Percentiles rank a stretch among this genome's conserved stretches.
Conservation (phyloP, 495 filamentous ascomycete genomes). For the Hypoxylon rickii region DNA sequence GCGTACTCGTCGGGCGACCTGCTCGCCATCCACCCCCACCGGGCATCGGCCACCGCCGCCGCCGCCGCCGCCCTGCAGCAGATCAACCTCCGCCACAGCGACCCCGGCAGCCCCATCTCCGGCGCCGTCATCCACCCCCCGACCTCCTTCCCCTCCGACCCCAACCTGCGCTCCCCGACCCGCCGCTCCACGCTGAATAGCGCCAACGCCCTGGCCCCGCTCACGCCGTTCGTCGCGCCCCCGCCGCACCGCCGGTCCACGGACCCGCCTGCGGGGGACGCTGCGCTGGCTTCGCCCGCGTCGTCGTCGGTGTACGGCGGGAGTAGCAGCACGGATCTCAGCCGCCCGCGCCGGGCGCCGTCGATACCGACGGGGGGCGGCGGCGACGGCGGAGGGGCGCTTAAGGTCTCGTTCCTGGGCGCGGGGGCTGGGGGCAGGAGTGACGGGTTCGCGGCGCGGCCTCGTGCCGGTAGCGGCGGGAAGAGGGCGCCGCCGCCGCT, state of each 20-base stretch:
- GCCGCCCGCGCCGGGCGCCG: too few relatives aligned
- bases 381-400: background rate
- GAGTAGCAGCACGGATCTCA: too few relatives aligned
- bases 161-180: conserved; percentile 2
- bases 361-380: background rate
- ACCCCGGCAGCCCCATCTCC: conserved; percentile 25
- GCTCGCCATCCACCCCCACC: background rate
- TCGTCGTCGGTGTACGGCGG: too few relatives aligned
- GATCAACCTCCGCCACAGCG: conserved; percentile 28
- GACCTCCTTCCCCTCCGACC: conserved; percentile 20
- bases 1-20: conserved; percentile 3
- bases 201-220: too few relatives aligned
- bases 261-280: background rate
- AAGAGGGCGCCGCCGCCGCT: conserved; percentile 27
- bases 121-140: conserved; percentile 27
- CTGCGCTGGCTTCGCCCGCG: too few relatives aligned
- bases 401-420: conserved; percentile 11
- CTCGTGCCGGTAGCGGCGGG: conserved; percentile 10
- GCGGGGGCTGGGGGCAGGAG: too few relatives aligned
- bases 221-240: too few relatives aligned
- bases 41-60: background rate
- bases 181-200: background rate
- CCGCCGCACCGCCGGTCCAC: background rate
- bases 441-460: conserved; percentile 8
- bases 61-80: conserved; percentile 13